phyloP scores from a whole-genome alignment of 73 alveolate genomes.

The Diophrys sp. region DNA sequence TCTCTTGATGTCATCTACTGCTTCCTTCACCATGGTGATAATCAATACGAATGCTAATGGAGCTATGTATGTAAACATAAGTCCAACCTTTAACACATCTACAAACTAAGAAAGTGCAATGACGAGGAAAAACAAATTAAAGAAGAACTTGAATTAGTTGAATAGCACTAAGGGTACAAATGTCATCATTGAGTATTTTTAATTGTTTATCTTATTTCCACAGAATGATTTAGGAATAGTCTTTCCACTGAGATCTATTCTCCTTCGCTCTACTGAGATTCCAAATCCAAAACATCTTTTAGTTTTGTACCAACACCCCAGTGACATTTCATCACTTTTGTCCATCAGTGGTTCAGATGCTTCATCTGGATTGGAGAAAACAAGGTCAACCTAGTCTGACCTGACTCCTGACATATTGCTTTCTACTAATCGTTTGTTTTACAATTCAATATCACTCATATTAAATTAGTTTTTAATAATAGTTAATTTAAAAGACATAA shows the following conservation, averaged over 20 bases:
- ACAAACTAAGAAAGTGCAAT: slow-evolving; percentile 73
- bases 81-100: slow-evolving; percentile 62
- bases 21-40: slow-evolving; percentile 90
- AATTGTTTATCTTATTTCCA: slow-evolving; percentile 40
- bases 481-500: too few relatives aligned
- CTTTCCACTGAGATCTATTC: slow-evolving; percentile 47
- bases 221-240: slow-evolving; percentile 44
- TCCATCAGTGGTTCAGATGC: too few relatives aligned
- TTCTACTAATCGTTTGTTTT: too few relatives aligned
- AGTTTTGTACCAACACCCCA: background rate
- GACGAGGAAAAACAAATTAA: slow-evolving; percentile 82
- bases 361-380: too few relatives aligned
- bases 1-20: slow-evolving; percentile 87
- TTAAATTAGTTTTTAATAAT: too few relatives aligned
- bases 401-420: too few relatives aligned
- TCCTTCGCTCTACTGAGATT: slow-evolving; percentile 27
- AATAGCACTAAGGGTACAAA: slow-evolving; percentile 83
- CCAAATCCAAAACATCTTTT: background rate
- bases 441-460: too few relatives aligned
- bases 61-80: slow-evolving; percentile 88
- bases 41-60: slow-evolving; percentile 92
- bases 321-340: too few relatives aligned
- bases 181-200: slow-evolving; percentile 62
- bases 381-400: too few relatives aligned
- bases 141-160: slow-evolving; percentile 84